These are phyloP conservation scores for Neurospora intermedia DNA, from an alignment of 495 filamentous ascomycete genomes.

Conservation along the genomic window DNA sequence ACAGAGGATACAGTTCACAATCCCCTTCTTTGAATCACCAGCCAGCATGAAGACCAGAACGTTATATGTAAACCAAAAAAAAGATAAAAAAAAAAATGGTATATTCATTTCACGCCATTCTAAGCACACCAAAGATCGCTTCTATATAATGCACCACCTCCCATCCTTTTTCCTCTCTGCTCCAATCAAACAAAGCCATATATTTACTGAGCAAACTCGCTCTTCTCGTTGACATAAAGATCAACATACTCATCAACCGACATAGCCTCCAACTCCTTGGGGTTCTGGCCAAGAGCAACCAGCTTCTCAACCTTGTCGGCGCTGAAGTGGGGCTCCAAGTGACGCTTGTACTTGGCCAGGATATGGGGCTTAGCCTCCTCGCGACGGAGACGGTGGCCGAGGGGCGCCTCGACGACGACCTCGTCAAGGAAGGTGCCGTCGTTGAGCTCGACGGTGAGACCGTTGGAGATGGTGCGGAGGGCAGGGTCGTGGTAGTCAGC, in stretches of 20 bases:
- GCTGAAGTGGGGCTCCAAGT: conserved; percentile 72
- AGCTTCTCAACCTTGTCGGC: conserved; percentile 67
- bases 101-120: not conserved
- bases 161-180: not conserved
- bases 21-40: not conserved
- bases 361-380: conserved; percentile 98
- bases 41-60: not conserved
- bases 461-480: conserved; percentile 93
- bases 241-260: conserved; percentile 90
- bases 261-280: conserved; percentile 62
- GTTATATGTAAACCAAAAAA: not conserved
- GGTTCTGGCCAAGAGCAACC: conserved; percentile 61
- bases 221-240: conserved; percentile 62
- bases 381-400: conserved; percentile 83
- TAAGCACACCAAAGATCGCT: not conserved
- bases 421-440: conserved; percentile 92
- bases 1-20: not conserved
- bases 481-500: conserved; percentile 84
- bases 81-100: not conserved
- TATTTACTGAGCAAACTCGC: conserved; percentile 36
- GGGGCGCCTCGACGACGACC: conserved; percentile 85
- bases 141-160: not conserved
- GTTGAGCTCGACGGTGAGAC: conserved; percentile 81
- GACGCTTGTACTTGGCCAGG: conserved; percentile 85
- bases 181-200: not conserved